phyloP scores from a whole-genome alignment of 371 early-diverging fungal genomes.

The Capillidium heterosporum region DNA sequence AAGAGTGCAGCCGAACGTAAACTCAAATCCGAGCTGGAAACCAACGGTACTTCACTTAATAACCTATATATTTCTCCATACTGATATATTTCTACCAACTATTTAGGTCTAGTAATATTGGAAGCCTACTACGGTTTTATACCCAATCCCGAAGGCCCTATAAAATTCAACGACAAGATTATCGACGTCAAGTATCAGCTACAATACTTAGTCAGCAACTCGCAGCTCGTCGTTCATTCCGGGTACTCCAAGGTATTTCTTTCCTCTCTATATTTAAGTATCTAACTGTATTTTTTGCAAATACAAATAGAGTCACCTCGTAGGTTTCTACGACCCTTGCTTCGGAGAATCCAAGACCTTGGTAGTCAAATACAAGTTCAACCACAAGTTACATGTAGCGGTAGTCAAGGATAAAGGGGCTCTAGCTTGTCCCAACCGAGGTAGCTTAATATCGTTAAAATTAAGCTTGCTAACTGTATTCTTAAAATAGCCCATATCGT shows the following conservation, averaged over 20 bases:
- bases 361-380: slow-evolving; percentile 67
- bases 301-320: slow-evolving; percentile 6
- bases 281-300: not conserved
- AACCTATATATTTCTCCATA: not conserved
- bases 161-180: slow-evolving; percentile 25
- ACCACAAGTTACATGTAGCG: slow-evolving; percentile 59
- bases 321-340: slow-evolving; percentile 94
- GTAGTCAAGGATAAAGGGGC: slow-evolving; percentile 58
- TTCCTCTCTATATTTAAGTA: not conserved
- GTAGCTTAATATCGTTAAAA: slow-evolving; percentile 19
- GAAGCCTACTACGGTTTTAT: slow-evolving; percentile 62
- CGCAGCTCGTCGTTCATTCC: slow-evolving; percentile 70
- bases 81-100: slow-evolving; percentile 1
- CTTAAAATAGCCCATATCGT: no score
- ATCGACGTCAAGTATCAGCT: slow-evolving; percentile 77
- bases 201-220: slow-evolving; percentile 62
- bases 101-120: slow-evolving; percentile 59
- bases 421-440: slow-evolving; percentile 68
- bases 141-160: no score
- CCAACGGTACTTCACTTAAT: slow-evolving; percentile 21
- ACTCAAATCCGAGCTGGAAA: slow-evolving; percentile 37
- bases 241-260: slow-evolving; percentile 62
- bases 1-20: slow-evolving; percentile 44
- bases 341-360: slow-evolving; percentile 70
- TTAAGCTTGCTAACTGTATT: no score